Evolutionary conservation across 2,329 filamentous ascomycete genomes (phyloP).

Genomic region (Aspergillus costaricaensis): DNA sequence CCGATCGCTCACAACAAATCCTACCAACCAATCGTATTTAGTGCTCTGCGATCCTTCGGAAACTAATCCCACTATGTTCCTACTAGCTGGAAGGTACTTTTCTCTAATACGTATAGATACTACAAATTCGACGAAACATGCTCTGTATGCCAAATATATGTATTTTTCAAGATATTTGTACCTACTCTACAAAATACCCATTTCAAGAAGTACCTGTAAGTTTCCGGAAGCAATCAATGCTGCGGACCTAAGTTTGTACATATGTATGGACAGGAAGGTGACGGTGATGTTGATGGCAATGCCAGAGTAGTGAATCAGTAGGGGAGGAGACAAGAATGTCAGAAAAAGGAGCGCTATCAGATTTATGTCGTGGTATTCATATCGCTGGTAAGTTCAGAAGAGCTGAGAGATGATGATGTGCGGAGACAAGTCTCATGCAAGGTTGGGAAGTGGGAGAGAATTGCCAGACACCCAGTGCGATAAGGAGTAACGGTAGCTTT

Average conservation of each 20-base stretch:
- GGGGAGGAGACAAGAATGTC: background rate
- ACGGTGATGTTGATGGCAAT: background rate
- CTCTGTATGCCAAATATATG: no score
- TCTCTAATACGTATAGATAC: no score
- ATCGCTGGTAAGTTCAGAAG: background rate
- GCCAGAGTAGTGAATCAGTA: background rate
- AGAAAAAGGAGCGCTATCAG: background rate
- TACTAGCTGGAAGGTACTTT: no score
- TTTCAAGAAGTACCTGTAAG: no score
- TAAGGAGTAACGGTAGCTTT: background rate
- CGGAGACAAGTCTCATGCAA: background rate
- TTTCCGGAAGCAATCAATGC: background rate
- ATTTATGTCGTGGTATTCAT: slow-evolving; percentile 2
- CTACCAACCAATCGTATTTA: no score
- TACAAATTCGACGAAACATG: no score
- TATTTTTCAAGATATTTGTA: no score
- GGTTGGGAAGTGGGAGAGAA: background rate
- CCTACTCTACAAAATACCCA: no score
- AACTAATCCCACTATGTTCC: no score
- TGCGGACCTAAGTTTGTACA: background rate
- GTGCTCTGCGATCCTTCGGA: no score
- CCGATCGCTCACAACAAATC: no score
- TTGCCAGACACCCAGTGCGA: background rate
- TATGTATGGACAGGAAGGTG: background rate
- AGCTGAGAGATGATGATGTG: background rate